These are phyloP conservation scores for Panicum miliaceum DNA, from an alignment of 176 grass and related monocot species.

Conservation along the genomic window DNA sequence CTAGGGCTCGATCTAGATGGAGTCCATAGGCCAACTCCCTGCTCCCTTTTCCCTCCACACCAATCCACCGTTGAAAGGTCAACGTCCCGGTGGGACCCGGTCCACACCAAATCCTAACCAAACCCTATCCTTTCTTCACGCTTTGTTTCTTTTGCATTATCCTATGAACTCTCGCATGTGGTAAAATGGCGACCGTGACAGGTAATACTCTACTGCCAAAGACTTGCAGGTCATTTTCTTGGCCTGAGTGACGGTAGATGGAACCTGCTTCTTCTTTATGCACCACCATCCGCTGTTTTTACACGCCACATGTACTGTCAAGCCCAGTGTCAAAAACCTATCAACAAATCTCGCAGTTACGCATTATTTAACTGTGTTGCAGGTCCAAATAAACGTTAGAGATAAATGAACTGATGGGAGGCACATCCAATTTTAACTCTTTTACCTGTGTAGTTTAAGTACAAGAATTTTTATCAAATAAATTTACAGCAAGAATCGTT, in stretches of 20 bases:
- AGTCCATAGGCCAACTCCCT: background rate
- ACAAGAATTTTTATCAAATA: background rate
- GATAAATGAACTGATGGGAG: background rate
- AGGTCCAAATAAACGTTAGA: no score
- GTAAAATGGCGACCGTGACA: conserved; percentile 22
- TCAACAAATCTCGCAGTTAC: background rate
- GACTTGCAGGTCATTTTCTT: conserved; percentile 33
- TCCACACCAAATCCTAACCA: conserved; percentile 43
- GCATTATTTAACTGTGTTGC: background rate
- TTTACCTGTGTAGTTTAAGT: background rate
- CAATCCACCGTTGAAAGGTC: conserved; percentile 46
- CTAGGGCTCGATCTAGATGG: conserved; percentile 23
- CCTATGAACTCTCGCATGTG: conserved; percentile 48
- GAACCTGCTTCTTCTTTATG: background rate
- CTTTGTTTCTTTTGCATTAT: conserved; percentile 33
- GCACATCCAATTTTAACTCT: background rate
- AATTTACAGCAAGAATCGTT: background rate
- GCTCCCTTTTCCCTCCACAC: conserved; percentile 31
- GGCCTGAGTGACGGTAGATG: conserved; percentile 15
- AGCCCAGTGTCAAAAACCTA: background rate
- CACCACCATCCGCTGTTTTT: background rate
- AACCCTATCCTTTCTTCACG: conserved; percentile 43
- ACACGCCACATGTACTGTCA: background rate
- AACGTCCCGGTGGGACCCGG: conserved; percentile 10
- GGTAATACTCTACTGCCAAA: conserved; percentile 21